Evolutionary conservation across 768 basidiomycete genomes (phyloP).

Genomic region (Russula abietina): DNA sequence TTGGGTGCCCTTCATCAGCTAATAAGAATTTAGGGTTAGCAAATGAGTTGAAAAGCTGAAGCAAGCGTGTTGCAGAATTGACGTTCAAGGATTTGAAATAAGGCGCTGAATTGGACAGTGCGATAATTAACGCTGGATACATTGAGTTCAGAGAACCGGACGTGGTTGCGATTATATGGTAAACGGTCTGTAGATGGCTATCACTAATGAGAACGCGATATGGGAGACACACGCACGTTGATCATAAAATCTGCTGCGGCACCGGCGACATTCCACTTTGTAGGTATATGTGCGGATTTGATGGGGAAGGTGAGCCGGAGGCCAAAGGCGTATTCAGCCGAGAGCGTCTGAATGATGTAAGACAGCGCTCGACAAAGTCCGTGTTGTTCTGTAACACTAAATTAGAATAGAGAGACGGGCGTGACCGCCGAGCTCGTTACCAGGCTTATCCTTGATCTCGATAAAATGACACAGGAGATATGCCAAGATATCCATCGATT

Average conservation of each 20-base stretch:
- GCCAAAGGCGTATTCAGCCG: constrained; percentile 77
- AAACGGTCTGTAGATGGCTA: constrained; percentile 52
- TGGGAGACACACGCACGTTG: constrained; percentile 47
- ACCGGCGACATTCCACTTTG: constrained; percentile 70
- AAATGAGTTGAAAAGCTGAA: constrained; percentile 90
- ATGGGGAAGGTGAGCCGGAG: constrained; percentile 59
- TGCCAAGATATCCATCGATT: constrained; percentile 67
- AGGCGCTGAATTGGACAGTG: constrained; percentile 83
- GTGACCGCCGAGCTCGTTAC: constrained; percentile 40
- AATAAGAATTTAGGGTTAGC: constrained; percentile 84
- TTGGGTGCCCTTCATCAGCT: constrained; percentile 91
- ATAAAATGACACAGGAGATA: constrained; percentile 77
- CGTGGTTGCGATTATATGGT: constrained; percentile 84
- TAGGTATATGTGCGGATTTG: constrained; percentile 52
- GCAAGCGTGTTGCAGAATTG: constrained; percentile 71
- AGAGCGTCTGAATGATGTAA: constrained; percentile 87
- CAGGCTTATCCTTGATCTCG: constrained; percentile 90
- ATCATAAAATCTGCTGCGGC: constrained; percentile 84
- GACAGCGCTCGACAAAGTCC: constrained; percentile 84
- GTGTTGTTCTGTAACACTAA: constrained; percentile 62
- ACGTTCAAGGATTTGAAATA: constrained; percentile 78
- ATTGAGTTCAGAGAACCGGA: constrained; percentile 74
- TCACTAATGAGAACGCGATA: background rate
- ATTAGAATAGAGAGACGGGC: constrained; percentile 6
- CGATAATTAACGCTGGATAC: constrained; percentile 89